phyloP scores from a whole-genome alignment of 495 filamentous ascomycete genomes.

The Lindgomyces ingoldianus region DNA sequence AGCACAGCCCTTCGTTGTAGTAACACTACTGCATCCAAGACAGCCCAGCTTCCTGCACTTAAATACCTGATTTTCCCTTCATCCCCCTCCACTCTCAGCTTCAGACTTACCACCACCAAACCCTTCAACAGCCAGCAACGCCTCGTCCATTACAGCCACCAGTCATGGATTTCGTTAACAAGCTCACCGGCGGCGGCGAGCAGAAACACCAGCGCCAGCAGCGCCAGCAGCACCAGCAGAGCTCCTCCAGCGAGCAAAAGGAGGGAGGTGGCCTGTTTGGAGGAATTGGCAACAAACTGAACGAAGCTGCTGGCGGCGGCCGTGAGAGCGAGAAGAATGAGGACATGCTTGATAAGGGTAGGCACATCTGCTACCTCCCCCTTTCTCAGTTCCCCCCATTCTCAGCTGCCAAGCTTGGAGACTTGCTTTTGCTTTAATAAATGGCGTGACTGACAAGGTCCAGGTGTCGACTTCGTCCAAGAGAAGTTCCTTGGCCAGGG shows the following conservation, averaged over 20 bases:
- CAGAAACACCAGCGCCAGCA: conserved; percentile 18
- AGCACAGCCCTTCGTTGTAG: not conserved
- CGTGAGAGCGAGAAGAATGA: conserved; percentile 69
- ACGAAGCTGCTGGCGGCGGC: conserved; percentile 64
- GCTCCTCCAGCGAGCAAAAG: conserved; percentile 27
- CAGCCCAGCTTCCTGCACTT: not conserved
- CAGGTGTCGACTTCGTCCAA: conserved; percentile 69
- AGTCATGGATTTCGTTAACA: conserved; percentile 48
- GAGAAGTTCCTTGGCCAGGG: conserved; percentile 66
- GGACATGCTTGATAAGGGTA: conserved; percentile 48
- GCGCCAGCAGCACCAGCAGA: conserved; percentile 15
- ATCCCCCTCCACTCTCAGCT: not conserved
- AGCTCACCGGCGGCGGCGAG: conserved; percentile 39
- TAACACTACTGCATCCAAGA: conserved; percentile 23
- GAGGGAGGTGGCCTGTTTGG: conserved; percentile 54
- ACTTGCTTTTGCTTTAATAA: not conserved
- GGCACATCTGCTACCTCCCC: conserved; percentile 4
- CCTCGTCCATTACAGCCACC: too few species aligned
- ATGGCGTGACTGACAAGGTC: conserved; percentile 1
- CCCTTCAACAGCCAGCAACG: not conserved
- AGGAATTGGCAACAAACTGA: conserved; percentile 57
- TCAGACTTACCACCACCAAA: not conserved
- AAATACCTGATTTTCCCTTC: not conserved
- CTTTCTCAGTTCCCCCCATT: too few species aligned
- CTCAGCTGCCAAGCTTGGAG: conserved; percentile 1